Percentiles rank a stretch among this genome's conserved stretches.
Conservation (phyloP, 2,329 filamentous ascomycete species). For the Fusarium veterinarium region DNA sequence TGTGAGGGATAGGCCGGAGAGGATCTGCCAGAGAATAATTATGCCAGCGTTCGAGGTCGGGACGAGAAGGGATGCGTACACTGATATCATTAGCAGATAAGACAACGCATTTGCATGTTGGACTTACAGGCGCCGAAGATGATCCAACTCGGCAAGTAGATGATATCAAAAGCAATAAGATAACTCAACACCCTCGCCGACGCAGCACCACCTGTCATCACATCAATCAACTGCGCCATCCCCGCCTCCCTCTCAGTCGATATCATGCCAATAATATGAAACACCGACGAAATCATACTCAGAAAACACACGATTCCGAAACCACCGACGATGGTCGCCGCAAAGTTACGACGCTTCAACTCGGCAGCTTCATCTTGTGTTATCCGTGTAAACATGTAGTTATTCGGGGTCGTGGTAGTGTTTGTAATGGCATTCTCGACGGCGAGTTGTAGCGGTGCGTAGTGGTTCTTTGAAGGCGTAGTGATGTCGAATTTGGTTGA, state of each 20-base stretch:
- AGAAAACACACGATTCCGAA: conserved; percentile 1
- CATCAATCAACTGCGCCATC: conserved; percentile 84
- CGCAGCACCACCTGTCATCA: conserved; percentile 80
- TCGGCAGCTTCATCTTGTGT: neutral
- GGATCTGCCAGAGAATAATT: neutral
- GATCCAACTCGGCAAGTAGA: conserved; percentile 85
- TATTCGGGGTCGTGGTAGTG: neutral
- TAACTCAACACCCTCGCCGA: conserved; percentile 76
- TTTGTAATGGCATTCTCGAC: conserved; percentile 7
- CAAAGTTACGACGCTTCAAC: neutral
- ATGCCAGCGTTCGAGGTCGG: neutral
- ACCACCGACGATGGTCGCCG: neutral
- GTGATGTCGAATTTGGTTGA: neutral
- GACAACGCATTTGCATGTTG: accelerated
- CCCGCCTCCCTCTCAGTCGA: conserved; percentile 82
- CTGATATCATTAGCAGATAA: neutral
- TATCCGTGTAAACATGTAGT: conserved; percentile 2
- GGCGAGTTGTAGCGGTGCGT: neutral
- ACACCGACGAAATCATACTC: conserved; percentile 11
- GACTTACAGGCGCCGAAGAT: neutral
- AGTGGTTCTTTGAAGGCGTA: neutral
- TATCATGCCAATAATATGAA: conserved; percentile 67
- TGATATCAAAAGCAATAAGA: conserved; percentile 77
- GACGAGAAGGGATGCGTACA: conserved; percentile 58
- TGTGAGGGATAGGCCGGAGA: neutral